Base-by-base conservation (phyloP, 352 stramenopile species). In the Hyaloperonospora brassicae region DNA sequence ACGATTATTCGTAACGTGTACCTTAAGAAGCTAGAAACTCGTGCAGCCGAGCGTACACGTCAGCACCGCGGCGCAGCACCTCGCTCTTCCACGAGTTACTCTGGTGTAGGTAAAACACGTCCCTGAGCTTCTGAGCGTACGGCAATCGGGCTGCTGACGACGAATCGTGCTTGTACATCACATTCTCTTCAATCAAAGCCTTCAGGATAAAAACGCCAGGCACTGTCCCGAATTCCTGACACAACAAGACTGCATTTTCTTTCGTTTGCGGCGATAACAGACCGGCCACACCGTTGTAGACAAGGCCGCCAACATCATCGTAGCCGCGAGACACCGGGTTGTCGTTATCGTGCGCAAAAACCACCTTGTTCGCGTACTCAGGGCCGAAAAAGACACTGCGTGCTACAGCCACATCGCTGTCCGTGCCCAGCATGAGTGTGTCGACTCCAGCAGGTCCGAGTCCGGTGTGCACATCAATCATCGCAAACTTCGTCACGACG, bases 391-490 rank as follows among this genome's bases (percentile, higher is more conserved):
- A 76, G 21, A 73, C 61, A 34, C 41, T 59, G 30, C 61, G 66
- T 12, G 61, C 59, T n/a, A 66, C 42, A 23, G 52, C 30, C 41
- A 73, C 62, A 21, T 74, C 57, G 9, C 47, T 61, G 1, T 23
- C 39, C 1, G 24, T 52, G 4, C 70, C 62, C 10, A 85, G 46
- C 49, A 87, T 62, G 2, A 87, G 58, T 35, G 74, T 87, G 55
- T 91, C 79, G 8, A 79, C 57, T 23, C 77, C 82, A 30, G 68
- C 42, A 11, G 71, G 53, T 3, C 91, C 93, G 25, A 98, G 71
- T 3, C 93, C 93, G 0, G 93, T 98, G 62, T 98, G 93, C 6
- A 97, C 87, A 64, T 98, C 91, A 57, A 98, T 75, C 71, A 96
- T 87, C 4, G 59, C 76, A 48, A 89, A 64, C 25, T 69, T 72